A percentile compares a stretch with the other conserved stretches of the same genome.
phyloP scores from a whole-genome alignment of 2,329 filamentous ascomycete species.

The Claviceps sp. region DNA sequence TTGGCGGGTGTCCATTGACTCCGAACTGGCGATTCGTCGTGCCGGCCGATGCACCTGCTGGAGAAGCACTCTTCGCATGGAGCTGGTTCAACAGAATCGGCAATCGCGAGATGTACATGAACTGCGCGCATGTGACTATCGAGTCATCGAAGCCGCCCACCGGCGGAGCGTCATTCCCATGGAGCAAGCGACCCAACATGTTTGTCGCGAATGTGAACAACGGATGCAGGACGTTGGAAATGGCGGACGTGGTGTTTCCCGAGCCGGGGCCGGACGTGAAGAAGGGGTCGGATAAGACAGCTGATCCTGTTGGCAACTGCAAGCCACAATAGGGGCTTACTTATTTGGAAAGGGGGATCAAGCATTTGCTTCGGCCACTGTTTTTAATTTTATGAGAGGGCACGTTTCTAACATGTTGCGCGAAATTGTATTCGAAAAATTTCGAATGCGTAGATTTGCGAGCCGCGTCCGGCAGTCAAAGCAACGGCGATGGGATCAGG shows the following conservation, averaged over 20 bases:
- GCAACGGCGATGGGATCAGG: too few relatives aligned
- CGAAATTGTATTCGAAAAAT: too few relatives aligned
- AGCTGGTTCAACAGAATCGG: conserved; percentile 65
- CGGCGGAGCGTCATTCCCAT: conserved; percentile 19
- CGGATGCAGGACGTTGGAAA: conserved; percentile 43
- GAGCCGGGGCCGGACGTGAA: conserved; percentile 45
- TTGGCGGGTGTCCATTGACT: conserved; percentile 36
- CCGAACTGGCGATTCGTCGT: conserved; percentile 52
- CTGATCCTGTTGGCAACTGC: conserved; percentile 19
- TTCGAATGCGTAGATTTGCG: too few relatives aligned
- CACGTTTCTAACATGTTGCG: too few relatives aligned
- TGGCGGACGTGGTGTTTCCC: conserved; percentile 49
- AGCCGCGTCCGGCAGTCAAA: too few relatives aligned
- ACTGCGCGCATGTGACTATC: conserved; percentile 51
- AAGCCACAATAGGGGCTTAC: neutral
- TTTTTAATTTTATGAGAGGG: too few relatives aligned
- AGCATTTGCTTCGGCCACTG: too few relatives aligned
- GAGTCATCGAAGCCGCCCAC: neutral
- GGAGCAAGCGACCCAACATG: conserved; percentile 48
- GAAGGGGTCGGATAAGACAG: conserved; percentile 21
- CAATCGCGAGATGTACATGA: conserved; percentile 80
- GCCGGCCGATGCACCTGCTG: conserved; percentile 45
- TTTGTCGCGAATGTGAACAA: conserved; percentile 58
- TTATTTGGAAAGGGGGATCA: neutral
- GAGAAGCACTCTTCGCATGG: conserved; percentile 59